Conservation (phyloP, 768 basidiomycete species). For the Phanerochaete carnosa region DNA sequence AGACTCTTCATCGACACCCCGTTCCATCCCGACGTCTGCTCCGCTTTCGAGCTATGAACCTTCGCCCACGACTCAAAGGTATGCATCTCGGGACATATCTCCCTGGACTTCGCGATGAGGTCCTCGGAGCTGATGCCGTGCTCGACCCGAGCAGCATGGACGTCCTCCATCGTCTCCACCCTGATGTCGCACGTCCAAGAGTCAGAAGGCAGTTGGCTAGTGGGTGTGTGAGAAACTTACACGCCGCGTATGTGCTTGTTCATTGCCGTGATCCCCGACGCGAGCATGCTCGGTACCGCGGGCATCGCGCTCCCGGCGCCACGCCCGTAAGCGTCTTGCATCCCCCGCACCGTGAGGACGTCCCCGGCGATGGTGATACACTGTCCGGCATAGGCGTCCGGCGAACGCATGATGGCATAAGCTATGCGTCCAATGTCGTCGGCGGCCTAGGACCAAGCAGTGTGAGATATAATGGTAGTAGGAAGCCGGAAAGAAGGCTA, state of each 20-base stretch:
- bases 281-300: neutral
- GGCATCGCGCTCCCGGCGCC: neutral
- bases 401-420: neutral
- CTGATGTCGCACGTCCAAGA: neutral
- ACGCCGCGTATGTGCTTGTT: neutral
- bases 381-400: neutral
- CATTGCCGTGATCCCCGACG: neutral
- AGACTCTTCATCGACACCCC: constrained; percentile 2
- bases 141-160: constrained; percentile 1
- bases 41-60: neutral
- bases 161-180: constrained; percentile 6
- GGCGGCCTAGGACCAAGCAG: neutral
- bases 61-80: constrained; percentile 11
- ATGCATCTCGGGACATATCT: constrained; percentile 11
- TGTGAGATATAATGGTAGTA: neutral
- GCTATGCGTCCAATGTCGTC: constrained; percentile 16
- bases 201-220: neutral
- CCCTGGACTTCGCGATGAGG: neutral
- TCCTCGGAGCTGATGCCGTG: neutral
- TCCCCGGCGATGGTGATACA: neutral
- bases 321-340: neutral
- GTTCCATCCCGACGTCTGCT: constrained; percentile 5
- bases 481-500: no score
- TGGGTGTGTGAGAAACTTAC: neutral
- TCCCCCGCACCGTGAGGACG: neutral